Evolutionary conservation across 176 grass and related monocot species (phyloP), one percentile per base, ranked within the genome.

Genomic region (Dactylis glomerata): DNA sequence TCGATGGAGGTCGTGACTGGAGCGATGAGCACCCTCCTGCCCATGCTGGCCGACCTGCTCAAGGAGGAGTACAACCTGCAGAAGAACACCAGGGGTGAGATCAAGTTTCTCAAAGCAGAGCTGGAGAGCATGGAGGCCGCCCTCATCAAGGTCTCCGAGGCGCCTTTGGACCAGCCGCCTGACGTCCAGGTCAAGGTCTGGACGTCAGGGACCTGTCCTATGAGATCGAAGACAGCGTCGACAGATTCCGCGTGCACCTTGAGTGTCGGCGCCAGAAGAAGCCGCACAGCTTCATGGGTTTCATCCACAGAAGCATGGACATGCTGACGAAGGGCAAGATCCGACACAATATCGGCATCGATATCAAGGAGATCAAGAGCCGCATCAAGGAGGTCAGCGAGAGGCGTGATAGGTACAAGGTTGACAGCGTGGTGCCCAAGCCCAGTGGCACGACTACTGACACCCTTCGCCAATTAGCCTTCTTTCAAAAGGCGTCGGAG

Each of bases 51-150:
- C 10, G 1, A 34, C 42, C 61, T 80, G 15, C 27, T 80, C 5
- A 67, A 13, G 9, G 61, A 50, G 19, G 78, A 66, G 61, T 80
- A 80, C 28, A 49, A 66, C 2, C 42, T 80, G 5, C 78, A 80
- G 61, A 66, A 16, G 19, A 16, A 31, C 1, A 12, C 33, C 19
- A 67, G 5, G 59, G 78, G 6, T 2, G 78, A 34, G 11, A 50
- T 80, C 59, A 68, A n/a, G 62, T 68, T 81, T 26, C 62, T 81
- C 4, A 8, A 68, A 22, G 28, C 62, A 5, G 62, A 81, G 61
- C 20, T 81, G 1, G 62, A 67, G 62, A n/a, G 61, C 28, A 81
- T 81, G 79, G 10, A 81, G 45, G 12, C 62, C 8, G 44, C 55
- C n/a, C 62, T 81, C 0, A 6, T 51, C 1, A 9, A 37, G 78